Percentiles rank a stretch among this genome's conserved stretches.
These are phyloP conservation scores for Naegleria lovaniensis DNA, from an alignment of 208 protist species.

Conservation along the genomic window DNA sequence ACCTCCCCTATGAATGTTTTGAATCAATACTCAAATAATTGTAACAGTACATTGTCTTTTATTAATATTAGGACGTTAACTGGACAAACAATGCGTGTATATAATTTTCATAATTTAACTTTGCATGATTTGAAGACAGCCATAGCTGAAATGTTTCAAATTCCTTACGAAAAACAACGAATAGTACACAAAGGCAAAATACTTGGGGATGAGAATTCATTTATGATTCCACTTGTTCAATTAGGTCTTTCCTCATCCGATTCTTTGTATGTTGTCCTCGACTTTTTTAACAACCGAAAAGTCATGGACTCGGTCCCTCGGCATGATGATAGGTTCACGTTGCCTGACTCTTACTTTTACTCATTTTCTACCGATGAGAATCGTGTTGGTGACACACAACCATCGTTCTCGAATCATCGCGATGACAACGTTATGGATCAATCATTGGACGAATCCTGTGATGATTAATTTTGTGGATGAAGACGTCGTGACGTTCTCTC, in stretches of 20 bases:
- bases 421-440: too few species aligned
- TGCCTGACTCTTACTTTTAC: neutral
- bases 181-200: neutral
- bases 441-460: too few species aligned
- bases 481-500: too few species aligned
- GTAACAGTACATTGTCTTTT: neutral
- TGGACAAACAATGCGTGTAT: neutral
- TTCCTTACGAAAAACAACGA: neutral
- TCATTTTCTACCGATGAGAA: too few species aligned
- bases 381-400: too few species aligned
- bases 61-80: neutral
- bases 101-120: slow-evolving; percentile 5
- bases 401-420: too few species aligned
- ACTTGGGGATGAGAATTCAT: neutral
- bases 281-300: neutral
- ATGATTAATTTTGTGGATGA: too few species aligned
- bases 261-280: neutral
- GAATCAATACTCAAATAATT: neutral
- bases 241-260: neutral
- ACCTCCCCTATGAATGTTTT: neutral
- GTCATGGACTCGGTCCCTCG: neutral
- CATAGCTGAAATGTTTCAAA: neutral
- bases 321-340: neutral
- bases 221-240: neutral
- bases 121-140: neutral